These are phyloP conservation scores for Aspergillus novofumigatus DNA, from an alignment of 2,329 filamentous ascomycete genomes.

Conservation along the genomic window DNA sequence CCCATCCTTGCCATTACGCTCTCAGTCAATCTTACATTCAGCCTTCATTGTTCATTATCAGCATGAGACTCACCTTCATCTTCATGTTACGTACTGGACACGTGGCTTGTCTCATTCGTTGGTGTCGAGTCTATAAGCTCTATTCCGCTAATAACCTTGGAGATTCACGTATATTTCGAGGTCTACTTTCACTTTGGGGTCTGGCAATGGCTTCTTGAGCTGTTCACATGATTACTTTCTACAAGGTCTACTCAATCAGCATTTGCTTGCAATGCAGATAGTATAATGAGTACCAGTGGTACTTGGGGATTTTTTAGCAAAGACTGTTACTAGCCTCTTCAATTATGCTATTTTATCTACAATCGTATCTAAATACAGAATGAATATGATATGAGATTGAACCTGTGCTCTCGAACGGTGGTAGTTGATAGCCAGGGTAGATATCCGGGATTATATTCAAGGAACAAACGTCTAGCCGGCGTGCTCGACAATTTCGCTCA, in stretches of 20 bases:
- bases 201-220: not conserved
- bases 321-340: not conserved
- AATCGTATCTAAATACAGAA: not conserved
- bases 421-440: not conserved
- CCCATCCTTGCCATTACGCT: not conserved
- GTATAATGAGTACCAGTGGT: not conserved
- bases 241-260: not conserved
- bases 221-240: not conserved
- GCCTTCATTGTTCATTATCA: not conserved
- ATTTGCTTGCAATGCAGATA: not conserved
- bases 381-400: not conserved
- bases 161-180: not conserved
- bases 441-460: not conserved
- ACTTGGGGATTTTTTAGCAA: not conserved
- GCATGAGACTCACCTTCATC: not conserved
- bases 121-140: not conserved
- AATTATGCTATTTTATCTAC: not conserved
- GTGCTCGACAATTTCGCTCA: conserved; percentile 95
- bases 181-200: not conserved
- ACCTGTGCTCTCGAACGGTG: not conserved
- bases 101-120: not conserved
- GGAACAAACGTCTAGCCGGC: conserved; percentile 60
- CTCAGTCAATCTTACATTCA: not conserved
- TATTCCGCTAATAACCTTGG: not conserved
- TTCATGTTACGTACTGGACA: not conserved